A percentile compares a stretch with the other conserved stretches of the same genome.
phyloP scores from a whole-genome alignment of 2,329 filamentous ascomycete genomes.

The Myriangium duriaei region DNA sequence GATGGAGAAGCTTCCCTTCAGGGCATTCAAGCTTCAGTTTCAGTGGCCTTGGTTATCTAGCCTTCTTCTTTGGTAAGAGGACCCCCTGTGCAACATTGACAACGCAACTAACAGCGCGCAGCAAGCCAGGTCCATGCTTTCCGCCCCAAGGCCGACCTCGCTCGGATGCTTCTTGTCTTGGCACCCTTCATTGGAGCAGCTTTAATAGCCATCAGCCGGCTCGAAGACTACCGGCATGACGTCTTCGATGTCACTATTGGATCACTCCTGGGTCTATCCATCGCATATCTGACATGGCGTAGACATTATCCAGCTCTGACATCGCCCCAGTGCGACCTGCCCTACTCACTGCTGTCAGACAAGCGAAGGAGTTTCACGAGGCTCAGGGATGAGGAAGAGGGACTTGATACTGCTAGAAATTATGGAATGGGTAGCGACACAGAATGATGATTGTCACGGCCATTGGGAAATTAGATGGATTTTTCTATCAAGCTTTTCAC shows the following conservation, averaged over 20 bases:
- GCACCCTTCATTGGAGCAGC: conserved; percentile 44
- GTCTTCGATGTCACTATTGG: conserved; percentile 50
- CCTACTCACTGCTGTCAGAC: conserved; percentile 31
- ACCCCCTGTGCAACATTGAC: conserved; percentile 22
- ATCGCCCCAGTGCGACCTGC: conserved; percentile 38
- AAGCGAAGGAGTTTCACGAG: conserved; percentile 23
- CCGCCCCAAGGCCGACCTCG: conserved; percentile 45
- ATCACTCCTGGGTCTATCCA: conserved; percentile 39
- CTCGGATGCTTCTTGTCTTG: conserved; percentile 41
- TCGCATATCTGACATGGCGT: conserved; percentile 47
- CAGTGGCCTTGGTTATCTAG: conserved; percentile 62
- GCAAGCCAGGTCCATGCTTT: conserved; percentile 52
- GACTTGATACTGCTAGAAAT: conserved; percentile 2
- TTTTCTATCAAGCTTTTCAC: too few species aligned
- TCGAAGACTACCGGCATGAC: conserved; percentile 53
- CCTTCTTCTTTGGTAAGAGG: conserved; percentile 22
- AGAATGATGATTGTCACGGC: too few species aligned
- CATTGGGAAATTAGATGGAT: too few species aligned
- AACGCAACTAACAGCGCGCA: conserved; percentile 34
- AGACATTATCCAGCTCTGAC: conserved; percentile 46
- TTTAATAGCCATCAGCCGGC: conserved; percentile 48
- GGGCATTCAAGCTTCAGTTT: conserved; percentile 74
- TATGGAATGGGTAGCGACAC: conserved; percentile 11
- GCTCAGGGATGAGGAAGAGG: conserved; percentile 35
- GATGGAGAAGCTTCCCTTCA: conserved; percentile 72